Evolutionary conservation across 345 rosid species (phyloP), one percentile per base, ranked within the genome.

Genomic region (Atalantia buxifolia): DNA sequence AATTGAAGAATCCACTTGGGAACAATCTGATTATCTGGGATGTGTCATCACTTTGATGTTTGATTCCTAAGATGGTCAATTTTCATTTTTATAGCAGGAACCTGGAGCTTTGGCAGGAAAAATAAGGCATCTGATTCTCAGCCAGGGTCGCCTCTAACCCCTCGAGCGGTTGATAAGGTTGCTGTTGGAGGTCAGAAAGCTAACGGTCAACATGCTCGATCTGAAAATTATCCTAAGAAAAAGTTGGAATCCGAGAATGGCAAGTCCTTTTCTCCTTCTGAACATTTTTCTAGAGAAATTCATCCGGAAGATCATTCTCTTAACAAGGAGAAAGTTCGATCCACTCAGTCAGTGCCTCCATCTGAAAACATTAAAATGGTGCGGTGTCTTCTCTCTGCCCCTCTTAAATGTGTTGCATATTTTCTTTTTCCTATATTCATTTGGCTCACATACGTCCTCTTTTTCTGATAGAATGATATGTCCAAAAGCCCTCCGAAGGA

Each of bases 51-150:
- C 48, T 66, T 62, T 57, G 6, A 33, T 66, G 48, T 62, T n/a
- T 42, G 42, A 18, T 76, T 73, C 25, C 65, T 67, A 36, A 64
- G 76, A 19, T 30, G 5, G 70, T 42, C 19, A 7, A 5, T 60
- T 74, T 61, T 71, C 38, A 3, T 60, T 74, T 55, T 71, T 48
- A 9, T 84, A 66, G 73, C 85, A 89, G 98, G 86, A 65, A 89
- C 93, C 70, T 81, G 86, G 69, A 92, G 94, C 88, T 87, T 91
- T 72, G 90, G 91, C 75, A 83, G 85, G 83, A 90, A 85, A 75
- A 87, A 92, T 89, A 89, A 89, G 69, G 90, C 82, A 81, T 53
- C 88, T n/a, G 69, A 82, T 62, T 81, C 90, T 72, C 87, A 77
- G 74, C 84, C 87, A 31, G 78, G 10, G 42, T 73, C 98, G 22